A percentile compares a stretch with the other conserved stretches of the same genome.
phyloP scores from a whole-genome alignment of 176 grass and related monocot species.

The Avena eriantha region DNA sequence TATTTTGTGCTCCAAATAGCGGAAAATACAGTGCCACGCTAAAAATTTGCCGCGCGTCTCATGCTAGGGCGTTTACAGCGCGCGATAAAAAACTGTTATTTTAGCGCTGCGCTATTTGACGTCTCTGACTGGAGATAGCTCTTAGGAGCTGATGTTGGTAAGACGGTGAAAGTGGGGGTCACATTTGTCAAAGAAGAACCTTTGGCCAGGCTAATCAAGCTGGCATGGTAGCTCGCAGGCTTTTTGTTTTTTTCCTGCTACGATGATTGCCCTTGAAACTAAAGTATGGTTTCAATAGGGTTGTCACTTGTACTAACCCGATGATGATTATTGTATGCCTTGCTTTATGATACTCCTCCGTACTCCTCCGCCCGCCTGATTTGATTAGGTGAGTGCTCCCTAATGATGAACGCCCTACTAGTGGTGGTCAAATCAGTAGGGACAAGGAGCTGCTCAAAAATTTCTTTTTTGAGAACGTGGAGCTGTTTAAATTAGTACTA shows the following conservation, averaged over 20 bases:
- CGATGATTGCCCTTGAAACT: slow-evolving; percentile 41
- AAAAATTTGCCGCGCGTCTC: no score
- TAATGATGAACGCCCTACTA: neutral
- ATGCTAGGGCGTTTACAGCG: no score
- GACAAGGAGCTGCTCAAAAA: no score
- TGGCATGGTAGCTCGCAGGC: slow-evolving; percentile 42
- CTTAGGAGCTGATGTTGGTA: neutral
- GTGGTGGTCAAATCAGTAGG: slow-evolving; percentile 31
- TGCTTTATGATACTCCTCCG: neutral
- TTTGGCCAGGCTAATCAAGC: slow-evolving; percentile 28
- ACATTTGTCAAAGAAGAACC: neutral
- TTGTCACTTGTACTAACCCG: slow-evolving; percentile 28
- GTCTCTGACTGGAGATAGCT: no score
- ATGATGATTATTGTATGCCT: slow-evolving; percentile 31
- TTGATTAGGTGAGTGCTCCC: neutral
- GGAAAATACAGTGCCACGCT: no score
- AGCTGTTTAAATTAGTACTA: neutral
- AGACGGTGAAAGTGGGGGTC: neutral
- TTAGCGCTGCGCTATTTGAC: no score
- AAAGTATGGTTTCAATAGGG: slow-evolving; percentile 8
- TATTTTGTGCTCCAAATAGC: no score
- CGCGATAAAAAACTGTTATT: no score
- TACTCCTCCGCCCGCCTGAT: neutral
- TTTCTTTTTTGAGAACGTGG: no score
- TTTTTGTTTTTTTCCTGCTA: slow-evolving; percentile 12